Evolutionary conservation across 306 rosid genomes (phyloP).

Genomic region (Sicyos baderoa): DNA sequence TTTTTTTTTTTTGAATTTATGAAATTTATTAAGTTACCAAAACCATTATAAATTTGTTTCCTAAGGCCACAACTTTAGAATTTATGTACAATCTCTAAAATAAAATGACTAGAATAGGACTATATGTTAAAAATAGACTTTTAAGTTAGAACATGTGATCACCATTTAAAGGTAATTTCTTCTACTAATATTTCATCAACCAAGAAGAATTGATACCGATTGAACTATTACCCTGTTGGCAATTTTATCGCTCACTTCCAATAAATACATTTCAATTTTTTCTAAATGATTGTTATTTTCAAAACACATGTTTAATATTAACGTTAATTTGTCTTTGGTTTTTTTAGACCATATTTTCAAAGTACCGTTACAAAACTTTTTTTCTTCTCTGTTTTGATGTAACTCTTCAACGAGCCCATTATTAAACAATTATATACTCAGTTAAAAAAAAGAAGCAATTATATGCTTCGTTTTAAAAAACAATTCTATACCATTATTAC

Average conservation of each 20-base stretch:
- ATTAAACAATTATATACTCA: not conserved
- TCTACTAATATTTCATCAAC: not conserved
- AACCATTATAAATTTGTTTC: too few relatives aligned
- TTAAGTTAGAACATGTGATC: not conserved
- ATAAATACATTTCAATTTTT: not conserved
- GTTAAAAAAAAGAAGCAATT: too few relatives aligned
- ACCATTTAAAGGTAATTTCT: not conserved
- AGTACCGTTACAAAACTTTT: constrained; percentile 10
- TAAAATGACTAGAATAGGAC: not conserved
- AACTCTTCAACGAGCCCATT: not conserved
- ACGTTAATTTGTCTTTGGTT: constrained; percentile 10
- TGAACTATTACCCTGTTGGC: too few relatives aligned
- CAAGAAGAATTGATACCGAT: too few relatives aligned
- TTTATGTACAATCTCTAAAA: not conserved
- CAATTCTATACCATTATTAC: not conserved
- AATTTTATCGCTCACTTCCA: not conserved
- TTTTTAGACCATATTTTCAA: not conserved
- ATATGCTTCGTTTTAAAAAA: too few relatives aligned
- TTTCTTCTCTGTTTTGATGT: too few relatives aligned
- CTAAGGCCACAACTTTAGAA: not conserved
- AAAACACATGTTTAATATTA: not conserved
- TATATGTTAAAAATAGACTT: not conserved
- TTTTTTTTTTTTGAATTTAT: not conserved
- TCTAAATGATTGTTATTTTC: too few relatives aligned
- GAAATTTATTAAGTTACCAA: too few relatives aligned